These are phyloP conservation scores for Penicillium robsamsonii DNA, from an alignment of 495 filamentous ascomycete genomes.

Conservation along the genomic window DNA sequence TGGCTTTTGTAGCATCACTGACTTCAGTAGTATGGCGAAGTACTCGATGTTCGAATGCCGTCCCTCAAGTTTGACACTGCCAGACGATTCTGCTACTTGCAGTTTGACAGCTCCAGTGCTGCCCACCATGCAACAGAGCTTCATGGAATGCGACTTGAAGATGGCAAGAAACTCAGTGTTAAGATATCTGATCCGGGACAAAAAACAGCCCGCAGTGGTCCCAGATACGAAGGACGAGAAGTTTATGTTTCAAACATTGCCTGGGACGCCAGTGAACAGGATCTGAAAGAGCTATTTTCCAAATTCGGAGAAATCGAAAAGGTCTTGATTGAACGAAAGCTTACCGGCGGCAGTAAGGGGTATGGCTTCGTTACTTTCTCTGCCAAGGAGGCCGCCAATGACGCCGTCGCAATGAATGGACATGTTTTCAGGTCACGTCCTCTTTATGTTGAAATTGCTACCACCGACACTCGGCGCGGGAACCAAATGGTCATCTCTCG, in stretches of 20 bases:
- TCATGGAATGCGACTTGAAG: conserved; percentile 64
- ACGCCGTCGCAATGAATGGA: conserved; percentile 67
- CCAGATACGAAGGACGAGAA: conserved; percentile 80
- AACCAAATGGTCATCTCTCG: conserved; percentile 42
- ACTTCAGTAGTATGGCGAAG: conserved; percentile 63
- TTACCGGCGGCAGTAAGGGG: conserved; percentile 66
- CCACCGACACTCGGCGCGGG: conserved; percentile 46
- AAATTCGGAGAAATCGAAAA: conserved; percentile 73
- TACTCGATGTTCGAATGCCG: conserved; percentile 84
- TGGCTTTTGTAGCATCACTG: conserved; percentile 1
- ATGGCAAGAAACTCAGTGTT: conserved; percentile 62
- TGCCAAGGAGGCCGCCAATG: conserved; percentile 67
- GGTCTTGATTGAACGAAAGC: conserved; percentile 62
- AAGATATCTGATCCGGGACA: conserved; percentile 80
- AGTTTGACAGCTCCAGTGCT: conserved; percentile 65
- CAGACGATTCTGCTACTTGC: conserved; percentile 91
- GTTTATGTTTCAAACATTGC: conserved; percentile 78
- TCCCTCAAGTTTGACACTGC: conserved; percentile 84
- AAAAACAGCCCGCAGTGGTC: conserved; percentile 77
- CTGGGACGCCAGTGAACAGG: conserved; percentile 60
- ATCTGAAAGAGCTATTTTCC: conserved; percentile 66
- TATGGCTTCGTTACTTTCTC: conserved; percentile 75
- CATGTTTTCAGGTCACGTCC: conserved; percentile 66
- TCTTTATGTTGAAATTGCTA: conserved; percentile 62
- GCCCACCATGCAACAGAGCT: conserved; percentile 67